Conservation (phyloP, 345 rosid species). For the Eucalyptus virginea region DNA sequence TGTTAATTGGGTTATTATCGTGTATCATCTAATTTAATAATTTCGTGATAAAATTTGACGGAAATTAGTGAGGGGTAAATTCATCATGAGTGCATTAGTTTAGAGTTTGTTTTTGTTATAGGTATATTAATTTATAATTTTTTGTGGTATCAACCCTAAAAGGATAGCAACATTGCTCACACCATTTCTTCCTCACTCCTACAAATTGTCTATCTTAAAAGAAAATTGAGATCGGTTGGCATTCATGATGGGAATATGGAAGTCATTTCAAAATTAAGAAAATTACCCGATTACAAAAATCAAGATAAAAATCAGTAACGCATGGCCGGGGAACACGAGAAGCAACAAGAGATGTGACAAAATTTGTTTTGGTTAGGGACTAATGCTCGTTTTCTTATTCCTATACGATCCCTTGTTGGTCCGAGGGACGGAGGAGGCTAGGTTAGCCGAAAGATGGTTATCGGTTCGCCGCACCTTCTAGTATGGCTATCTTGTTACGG, state of each 20-base stretch:
- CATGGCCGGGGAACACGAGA: neutral
- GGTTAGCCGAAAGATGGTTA: too few relatives aligned
- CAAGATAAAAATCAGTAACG: neutral
- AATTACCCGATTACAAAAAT: neutral
- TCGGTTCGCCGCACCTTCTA: too few relatives aligned
- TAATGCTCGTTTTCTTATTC: neutral
- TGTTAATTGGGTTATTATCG: too few relatives aligned
- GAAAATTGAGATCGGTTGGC: neutral
- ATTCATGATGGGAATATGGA: neutral
- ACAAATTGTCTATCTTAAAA: neutral
- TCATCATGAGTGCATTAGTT: too few relatives aligned
- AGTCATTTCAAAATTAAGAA: neutral
- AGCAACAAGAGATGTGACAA: neutral
- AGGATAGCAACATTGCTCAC: neutral
- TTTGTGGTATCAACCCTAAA: too few relatives aligned
- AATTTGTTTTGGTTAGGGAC: neutral
- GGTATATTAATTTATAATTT: too few relatives aligned
- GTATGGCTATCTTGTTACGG: accelerated
- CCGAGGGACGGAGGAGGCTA: too few relatives aligned
- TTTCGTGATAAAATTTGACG: too few relatives aligned
- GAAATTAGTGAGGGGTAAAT: too few relatives aligned
- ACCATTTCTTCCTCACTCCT: neutral
- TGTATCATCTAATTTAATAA: too few relatives aligned
- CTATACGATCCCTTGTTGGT: too few relatives aligned
- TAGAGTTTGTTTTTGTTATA: too few relatives aligned